Evolutionary conservation across 2,329 filamentous ascomycete species (phyloP).

Genomic region (Colletotrichum paranaense): DNA sequence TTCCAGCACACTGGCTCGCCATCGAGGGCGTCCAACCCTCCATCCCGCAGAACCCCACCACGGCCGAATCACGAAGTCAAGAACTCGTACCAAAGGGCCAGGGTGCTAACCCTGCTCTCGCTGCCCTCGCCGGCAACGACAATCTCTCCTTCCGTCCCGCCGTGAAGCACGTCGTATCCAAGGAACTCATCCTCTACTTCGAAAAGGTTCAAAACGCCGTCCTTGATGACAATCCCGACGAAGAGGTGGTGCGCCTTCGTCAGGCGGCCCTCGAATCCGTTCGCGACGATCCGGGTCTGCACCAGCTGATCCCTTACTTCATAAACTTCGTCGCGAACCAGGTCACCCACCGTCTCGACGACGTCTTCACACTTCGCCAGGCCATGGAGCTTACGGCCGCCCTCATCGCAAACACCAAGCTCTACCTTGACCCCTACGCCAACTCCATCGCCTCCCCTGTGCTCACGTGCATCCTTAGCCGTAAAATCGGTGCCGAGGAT

Average conservation of each 20-base stretch:
- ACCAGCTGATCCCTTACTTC: constrained; percentile 96
- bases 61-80: constrained; percentile 83
- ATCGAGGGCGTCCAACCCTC: constrained; percentile 97
- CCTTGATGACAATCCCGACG: constrained; percentile 87
- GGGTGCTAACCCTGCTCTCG: constrained; percentile 85
- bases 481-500: constrained; percentile 75
- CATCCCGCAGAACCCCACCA: constrained; percentile 95
- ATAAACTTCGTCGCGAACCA: constrained; percentile 96
- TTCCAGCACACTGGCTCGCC: constrained; percentile 91
- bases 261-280: constrained; percentile 88
- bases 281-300: constrained; percentile 88
- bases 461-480: constrained; percentile 89
- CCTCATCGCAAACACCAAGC: constrained; percentile 82
- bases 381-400: constrained; percentile 93
- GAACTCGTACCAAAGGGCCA: constrained; percentile 92
- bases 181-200: constrained; percentile 96
- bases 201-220: constrained; percentile 93
- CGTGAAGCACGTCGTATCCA: constrained; percentile 95
- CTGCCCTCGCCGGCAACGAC: constrained; percentile 85
- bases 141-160: constrained; percentile 87
- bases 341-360: constrained; percentile 92
- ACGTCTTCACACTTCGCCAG: constrained; percentile 87
- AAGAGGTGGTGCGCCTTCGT: constrained; percentile 77
- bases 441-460: constrained; percentile 83
- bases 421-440: constrained; percentile 76